A percentile compares a stretch with the other conserved stretches of the same genome.
These are phyloP conservation scores for Colletotrichum horii DNA, from an alignment of 2,329 filamentous ascomycete species.

Conservation along the genomic window DNA sequence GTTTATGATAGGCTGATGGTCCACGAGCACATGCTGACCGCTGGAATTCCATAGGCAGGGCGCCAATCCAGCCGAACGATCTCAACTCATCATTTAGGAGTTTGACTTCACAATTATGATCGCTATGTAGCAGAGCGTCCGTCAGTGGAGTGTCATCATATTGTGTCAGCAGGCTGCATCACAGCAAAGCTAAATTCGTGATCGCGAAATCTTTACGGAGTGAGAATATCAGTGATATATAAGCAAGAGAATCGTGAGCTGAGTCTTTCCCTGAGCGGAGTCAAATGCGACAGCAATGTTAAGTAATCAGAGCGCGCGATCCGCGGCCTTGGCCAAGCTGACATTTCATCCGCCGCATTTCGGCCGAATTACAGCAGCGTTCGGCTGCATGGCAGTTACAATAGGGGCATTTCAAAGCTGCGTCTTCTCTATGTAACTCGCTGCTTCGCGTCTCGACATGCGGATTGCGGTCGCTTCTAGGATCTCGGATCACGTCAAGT, in stretches of 20 bases:
- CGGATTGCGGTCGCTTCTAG: not conserved
- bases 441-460: not conserved
- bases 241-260: not conserved
- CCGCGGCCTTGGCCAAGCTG: not conserved
- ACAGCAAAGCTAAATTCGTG: not conserved
- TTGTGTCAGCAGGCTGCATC: not conserved
- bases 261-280: not conserved
- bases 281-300: not conserved
- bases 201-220: not conserved
- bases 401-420: not conserved
- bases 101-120: not conserved
- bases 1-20: not conserved
- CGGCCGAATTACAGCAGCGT: not conserved
- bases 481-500: not conserved
- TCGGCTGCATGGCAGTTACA: not conserved
- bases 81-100: not conserved
- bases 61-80: not conserved
- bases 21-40: not conserved
- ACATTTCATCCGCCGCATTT: not conserved
- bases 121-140: not conserved
- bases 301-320: not conserved
- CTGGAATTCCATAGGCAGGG: fast-evolving
- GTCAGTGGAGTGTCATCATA: not conserved
- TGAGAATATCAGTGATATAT: not conserved
- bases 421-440: not conserved